These are phyloP conservation scores for Pichia sp. DNA, from an alignment of 1,139 yeast species.

Conservation along the genomic window DNA sequence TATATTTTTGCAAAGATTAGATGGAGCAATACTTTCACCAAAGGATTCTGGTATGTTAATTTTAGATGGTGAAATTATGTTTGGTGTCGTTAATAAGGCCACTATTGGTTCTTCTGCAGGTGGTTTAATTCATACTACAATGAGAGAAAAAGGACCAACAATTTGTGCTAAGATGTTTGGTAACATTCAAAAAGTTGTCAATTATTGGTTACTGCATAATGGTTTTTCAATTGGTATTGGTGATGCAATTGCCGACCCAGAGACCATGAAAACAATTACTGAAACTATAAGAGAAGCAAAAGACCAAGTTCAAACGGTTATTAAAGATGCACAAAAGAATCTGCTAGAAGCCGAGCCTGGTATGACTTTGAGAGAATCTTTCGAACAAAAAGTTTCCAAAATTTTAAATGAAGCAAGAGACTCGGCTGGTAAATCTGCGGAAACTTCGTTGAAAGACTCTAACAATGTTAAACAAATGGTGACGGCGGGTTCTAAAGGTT, in stretches of 20 bases:
- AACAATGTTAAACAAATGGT: conserved; percentile 99
- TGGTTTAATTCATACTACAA: conserved; percentile 93
- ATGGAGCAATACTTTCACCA: conserved; percentile 82
- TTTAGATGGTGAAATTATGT: conserved; percentile 88
- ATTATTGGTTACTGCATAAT: conserved; percentile 92
- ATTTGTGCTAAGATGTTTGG: conserved; percentile 89
- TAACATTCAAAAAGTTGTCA: conserved; percentile 89
- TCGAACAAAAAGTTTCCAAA: conserved; percentile 94
- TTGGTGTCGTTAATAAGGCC: conserved; percentile 96
- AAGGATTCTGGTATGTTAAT: conserved; percentile 90
- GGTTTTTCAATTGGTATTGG: conserved; percentile 99
- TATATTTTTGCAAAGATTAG: conserved; percentile 87
- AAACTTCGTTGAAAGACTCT: conserved; percentile 86
- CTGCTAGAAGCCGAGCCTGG: conserved; percentile 93
- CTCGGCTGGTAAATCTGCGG: conserved; percentile 98
- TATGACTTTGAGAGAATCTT: conserved; percentile 98
- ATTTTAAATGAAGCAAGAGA: conserved; percentile 98
- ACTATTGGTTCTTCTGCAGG: conserved; percentile 99
- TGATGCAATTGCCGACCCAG: conserved; percentile 98
- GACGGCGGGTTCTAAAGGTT: conserved; percentile 98
- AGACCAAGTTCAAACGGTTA: conserved; percentile 86
- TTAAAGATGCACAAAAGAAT: conserved; percentile 85
- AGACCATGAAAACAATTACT: conserved; percentile 89
- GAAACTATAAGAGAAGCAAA: conserved; percentile 91
- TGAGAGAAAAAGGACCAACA: conserved; percentile 94